Evolutionary conservation across 2,329 filamentous ascomycete genomes (phyloP), one percentile per base, ranked within the genome.

Genomic region (Tricladium varicosporioides): DNA sequence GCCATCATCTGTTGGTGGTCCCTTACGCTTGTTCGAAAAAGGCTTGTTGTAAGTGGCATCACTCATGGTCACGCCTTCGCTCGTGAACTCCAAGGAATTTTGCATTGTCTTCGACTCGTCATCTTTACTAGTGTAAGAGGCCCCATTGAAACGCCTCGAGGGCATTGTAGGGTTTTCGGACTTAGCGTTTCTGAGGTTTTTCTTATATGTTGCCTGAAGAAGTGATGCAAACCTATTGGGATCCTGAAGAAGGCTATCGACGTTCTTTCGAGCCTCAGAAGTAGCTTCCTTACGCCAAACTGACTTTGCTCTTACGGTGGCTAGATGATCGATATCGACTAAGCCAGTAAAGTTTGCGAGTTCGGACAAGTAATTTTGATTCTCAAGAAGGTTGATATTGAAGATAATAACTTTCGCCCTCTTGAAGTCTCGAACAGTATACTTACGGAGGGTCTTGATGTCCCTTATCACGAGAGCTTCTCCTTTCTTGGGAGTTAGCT

Each of bases 391-490:
- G 1, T 66, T 69, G 69, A 78, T 81, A n/a, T 77, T 76, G 3
- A 81, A 71, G 18, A 88, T 70, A 27, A 88, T 72, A 44, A 87
- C 80, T 48, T 78, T 76, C 1, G 81, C 79, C 1, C 72, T 59
- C 49, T 72, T 63, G 3, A 87, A 71, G 8, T 78, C 67, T 1
- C 70, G 54, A 19, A 84, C 72, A 0, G 69, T 76, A 5, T 72
- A 65, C 1, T 67, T 68, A n/a, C 68, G 65, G 2, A 86, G 68
- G 5, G 76, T 67, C 2, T 48, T 51, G 4, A 72, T 60, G 0
- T 59, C 72, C 14, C 72, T 71, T 45, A 86, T 74, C 1, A 74
- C 59, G 1, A 83, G 47, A 2, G 85, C 70, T 27, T 27, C 22
- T 27, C 22, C 22, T 27, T 27, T 27, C 1, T 53, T 13, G 13